Percentiles rank a stretch among this genome's conserved stretches.
phyloP scores from a whole-genome alignment of 345 rosid species.

The Eucalyptus curtisii region DNA sequence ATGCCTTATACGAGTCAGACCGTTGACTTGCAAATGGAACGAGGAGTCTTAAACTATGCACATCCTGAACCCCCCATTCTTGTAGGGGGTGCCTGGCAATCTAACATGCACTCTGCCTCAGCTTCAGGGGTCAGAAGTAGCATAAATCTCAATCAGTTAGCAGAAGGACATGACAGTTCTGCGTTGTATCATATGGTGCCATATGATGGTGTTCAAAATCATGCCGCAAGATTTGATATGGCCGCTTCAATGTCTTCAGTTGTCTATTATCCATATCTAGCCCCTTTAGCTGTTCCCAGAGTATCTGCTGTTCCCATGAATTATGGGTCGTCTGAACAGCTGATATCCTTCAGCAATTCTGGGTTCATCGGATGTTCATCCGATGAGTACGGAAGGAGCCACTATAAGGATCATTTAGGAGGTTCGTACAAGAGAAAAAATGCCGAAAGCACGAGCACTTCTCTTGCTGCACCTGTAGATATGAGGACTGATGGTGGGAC shows the following conservation, averaged over 20 bases:
- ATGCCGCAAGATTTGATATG: slow-evolving; percentile 33
- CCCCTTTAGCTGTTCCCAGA: slow-evolving; percentile 9
- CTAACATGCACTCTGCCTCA: slow-evolving; percentile 31
- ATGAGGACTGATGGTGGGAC: slow-evolving; percentile 36
- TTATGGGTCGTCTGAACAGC: slow-evolving; percentile 29
- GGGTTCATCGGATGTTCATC: slow-evolving; percentile 33
- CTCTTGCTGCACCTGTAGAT: slow-evolving; percentile 21
- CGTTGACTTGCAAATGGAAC: slow-evolving; percentile 48
- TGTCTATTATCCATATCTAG: slow-evolving; percentile 30
- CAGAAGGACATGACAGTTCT: slow-evolving; percentile 30
- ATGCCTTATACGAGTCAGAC: slow-evolving; percentile 23
- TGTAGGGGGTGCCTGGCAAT: slow-evolving; percentile 32
- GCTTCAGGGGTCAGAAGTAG: slow-evolving; percentile 17
- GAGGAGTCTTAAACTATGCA: slow-evolving; percentile 18
- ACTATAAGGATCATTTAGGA: slow-evolving; percentile 39
- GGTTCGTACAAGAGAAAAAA: slow-evolving; percentile 62
- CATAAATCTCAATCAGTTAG: slow-evolving; percentile 29
- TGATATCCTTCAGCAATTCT: slow-evolving; percentile 28
- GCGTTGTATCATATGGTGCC: slow-evolving; percentile 32
- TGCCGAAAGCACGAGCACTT: slow-evolving; percentile 32
- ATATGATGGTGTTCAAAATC: slow-evolving; percentile 37
- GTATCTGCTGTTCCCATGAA: slow-evolving; percentile 11
- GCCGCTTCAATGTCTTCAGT: slow-evolving; percentile 34
- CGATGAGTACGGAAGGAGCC: slow-evolving; percentile 43
- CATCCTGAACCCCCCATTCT: slow-evolving; percentile 39